Conservation (phyloP, 352 stramenopile species). For the Phytopythium boreale region DNA sequence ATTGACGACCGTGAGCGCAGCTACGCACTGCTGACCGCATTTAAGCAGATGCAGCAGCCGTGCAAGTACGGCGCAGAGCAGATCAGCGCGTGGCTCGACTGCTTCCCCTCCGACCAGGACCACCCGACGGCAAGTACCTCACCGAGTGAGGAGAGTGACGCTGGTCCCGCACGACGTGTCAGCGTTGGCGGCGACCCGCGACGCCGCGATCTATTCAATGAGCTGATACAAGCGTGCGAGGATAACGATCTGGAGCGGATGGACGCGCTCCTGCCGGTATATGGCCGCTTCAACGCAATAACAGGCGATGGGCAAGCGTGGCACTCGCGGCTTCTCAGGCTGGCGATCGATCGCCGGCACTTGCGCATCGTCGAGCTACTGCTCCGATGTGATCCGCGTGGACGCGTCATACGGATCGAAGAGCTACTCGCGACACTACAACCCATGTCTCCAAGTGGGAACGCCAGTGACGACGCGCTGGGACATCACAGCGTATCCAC, state of each 20-base stretch:
- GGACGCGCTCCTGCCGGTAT: slow-evolving; percentile 19
- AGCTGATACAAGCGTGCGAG: slow-evolving; percentile 14
- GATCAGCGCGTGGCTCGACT: neutral
- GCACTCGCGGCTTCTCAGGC: slow-evolving; percentile 15
- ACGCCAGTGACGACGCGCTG: slow-evolving; percentile 1
- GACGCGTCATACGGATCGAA: slow-evolving; percentile 19
- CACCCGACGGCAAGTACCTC: neutral
- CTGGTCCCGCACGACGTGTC: neutral
- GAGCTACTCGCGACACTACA: slow-evolving; percentile 13
- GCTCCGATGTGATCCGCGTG: slow-evolving; percentile 26
- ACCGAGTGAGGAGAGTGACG: neutral
- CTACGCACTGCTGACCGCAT: slow-evolving; percentile 17
- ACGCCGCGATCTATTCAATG: slow-evolving; percentile 11
- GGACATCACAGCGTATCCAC: neutral
- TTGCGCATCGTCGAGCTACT: slow-evolving; percentile 18
- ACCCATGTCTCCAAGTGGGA: neutral
- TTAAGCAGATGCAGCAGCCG: neutral
- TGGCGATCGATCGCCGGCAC: slow-evolving; percentile 9
- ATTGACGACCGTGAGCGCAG: slow-evolving; percentile 21
- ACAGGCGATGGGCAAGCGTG: slow-evolving; percentile 1
- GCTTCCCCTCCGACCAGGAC: neutral
- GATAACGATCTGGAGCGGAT: slow-evolving; percentile 14
- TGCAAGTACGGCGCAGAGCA: neutral
- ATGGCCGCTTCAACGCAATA: slow-evolving; percentile 9
- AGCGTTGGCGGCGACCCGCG: neutral